Base-by-base conservation (phyloP, 2,329 filamentous ascomycete species). In the Rhytidhysteron rufulum region DNA sequence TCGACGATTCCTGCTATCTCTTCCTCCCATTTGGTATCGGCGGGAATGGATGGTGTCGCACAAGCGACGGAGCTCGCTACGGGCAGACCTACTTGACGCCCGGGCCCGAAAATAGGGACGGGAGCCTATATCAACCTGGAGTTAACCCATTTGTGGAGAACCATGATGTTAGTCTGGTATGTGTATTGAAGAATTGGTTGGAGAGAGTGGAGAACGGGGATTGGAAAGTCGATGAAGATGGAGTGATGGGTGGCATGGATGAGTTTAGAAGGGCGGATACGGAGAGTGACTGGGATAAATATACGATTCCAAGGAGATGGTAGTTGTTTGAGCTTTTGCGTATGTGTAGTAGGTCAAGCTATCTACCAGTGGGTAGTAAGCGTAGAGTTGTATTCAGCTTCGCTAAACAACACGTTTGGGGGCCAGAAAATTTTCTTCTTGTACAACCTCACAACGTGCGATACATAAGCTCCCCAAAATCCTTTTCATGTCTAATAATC, bases 21-120 rank as follows among this genome's bases (percentile, higher is more conserved):
- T 27, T 51, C 18, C 45, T 54, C 10, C 49, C 51, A 2, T 53
- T 48, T 31, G 36, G 41, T 29, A 52, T 53, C n/a, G 51, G 47
- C 7, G 43, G 22, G 11, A 45, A 48, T 15, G 49, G 45, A 2
- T 48, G 47, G 31, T 47, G 44, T 8, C 44, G 45, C 17, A 52
- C 38, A 18, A 50, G 40, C 20, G 47, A 53, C 25, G 45, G 51
- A 7, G 24, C 44, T 4, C 17, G 39, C 16, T 54, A 46, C 34
- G 47, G 49, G 8, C 22, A 39, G 18, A 39, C 41, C 7, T n/a
- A n/a, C n/a, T n/a, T n/a, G n/a, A 10, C 27, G 13, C 9, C 9
- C 9, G 25, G n/a, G 25, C 9, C 25, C n/a, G 25, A 29, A n/a
- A n/a, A 9, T 9, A 24, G 34, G 4, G 34, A 16, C 8, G 11